Conservation (phyloP, 192 early-diverging fungal species). For the Gaertneriomyces sp. region DNA sequence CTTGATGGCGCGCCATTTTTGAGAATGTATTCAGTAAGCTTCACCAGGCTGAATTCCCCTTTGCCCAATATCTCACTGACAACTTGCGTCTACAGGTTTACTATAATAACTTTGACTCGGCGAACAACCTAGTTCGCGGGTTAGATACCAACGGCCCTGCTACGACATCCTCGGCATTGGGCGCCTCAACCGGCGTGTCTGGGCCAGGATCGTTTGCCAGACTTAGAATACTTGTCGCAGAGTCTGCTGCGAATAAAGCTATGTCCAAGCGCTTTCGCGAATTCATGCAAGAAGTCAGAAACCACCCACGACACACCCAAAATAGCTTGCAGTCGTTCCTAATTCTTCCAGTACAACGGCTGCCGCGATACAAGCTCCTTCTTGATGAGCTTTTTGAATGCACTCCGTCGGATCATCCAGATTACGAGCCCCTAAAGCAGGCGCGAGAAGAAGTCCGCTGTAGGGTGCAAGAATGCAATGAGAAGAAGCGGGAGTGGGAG, state of each 20-base stretch:
- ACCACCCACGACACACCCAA: constrained; percentile 66
- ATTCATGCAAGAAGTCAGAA: constrained; percentile 43
- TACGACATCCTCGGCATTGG: constrained; percentile 3
- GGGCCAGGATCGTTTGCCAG: background rate
- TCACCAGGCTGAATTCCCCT: background rate
- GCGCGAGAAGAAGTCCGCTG: constrained; percentile 69
- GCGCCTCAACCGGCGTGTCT: background rate
- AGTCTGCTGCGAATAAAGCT: constrained; percentile 16
- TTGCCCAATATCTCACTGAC: background rate
- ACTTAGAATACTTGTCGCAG: background rate
- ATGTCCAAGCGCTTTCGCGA: constrained; percentile 20
- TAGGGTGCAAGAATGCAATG: constrained; percentile 80
- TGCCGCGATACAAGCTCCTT: constrained; percentile 90
- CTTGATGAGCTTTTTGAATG: constrained; percentile 77
- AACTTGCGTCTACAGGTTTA: constrained; percentile 41
- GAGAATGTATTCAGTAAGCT: constrained; percentile 68
- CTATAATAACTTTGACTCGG: constrained; percentile 79
- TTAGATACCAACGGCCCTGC: constrained; percentile 25
- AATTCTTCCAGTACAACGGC: constrained; percentile 87
- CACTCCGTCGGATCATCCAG: constrained; percentile 73
- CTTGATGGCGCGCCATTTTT: constrained; percentile 69
- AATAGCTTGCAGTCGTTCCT: constrained; percentile 79
- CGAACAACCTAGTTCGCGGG: constrained; percentile 57
- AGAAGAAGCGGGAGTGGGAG: constrained; percentile 74
- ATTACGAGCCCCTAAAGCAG: constrained; percentile 64